Percentiles rank a stretch among this genome's conserved stretches.
phyloP scores from a whole-genome alignment of 306 rosid species.

The Rosa lucieae region DNA sequence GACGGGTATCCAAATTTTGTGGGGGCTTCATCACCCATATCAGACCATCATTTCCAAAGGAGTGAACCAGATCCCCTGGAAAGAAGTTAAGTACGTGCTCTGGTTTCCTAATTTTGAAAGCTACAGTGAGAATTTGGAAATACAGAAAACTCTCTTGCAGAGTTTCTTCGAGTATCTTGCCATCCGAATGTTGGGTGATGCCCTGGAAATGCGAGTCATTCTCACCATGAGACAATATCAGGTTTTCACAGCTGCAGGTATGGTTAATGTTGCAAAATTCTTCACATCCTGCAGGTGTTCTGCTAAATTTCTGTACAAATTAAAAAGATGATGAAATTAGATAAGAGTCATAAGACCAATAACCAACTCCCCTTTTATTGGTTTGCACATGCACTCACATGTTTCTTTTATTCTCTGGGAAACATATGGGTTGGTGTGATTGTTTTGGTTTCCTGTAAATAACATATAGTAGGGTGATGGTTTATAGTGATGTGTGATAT shows the following conservation, averaged over 20 bases:
- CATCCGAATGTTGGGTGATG: slow-evolving; percentile 62
- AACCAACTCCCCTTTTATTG: not conserved
- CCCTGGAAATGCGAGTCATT: slow-evolving; percentile 52
- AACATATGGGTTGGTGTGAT: not conserved
- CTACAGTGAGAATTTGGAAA: slow-evolving; percentile 44
- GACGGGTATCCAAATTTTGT: slow-evolving; percentile 49
- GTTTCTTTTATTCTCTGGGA: not conserved
- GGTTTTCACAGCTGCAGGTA: slow-evolving; percentile 87
- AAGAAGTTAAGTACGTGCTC: slow-evolving; percentile 51
- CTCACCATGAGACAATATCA: slow-evolving; percentile 74
- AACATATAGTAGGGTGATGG: not conserved
- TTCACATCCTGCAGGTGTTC: not conserved
- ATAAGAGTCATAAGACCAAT: too few relatives aligned
- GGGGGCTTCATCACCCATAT: slow-evolving; percentile 69
- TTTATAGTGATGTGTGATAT: not conserved
- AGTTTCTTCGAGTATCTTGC: slow-evolving; percentile 68
- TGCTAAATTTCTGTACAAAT: not conserved
- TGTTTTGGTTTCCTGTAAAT: not conserved
- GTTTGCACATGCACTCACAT: not conserved
- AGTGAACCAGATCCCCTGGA: slow-evolving; percentile 59
- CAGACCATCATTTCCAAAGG: slow-evolving; percentile 67
- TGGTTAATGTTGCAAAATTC: not conserved
- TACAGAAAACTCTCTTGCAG: slow-evolving; percentile 42
- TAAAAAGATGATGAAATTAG: not conserved
- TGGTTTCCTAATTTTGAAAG: slow-evolving; percentile 74